Evolutionary conservation across 2,329 filamentous ascomycete genomes (phyloP), one percentile per base, ranked within the genome.

Genomic region (Trichophyton verrucosum): DNA sequence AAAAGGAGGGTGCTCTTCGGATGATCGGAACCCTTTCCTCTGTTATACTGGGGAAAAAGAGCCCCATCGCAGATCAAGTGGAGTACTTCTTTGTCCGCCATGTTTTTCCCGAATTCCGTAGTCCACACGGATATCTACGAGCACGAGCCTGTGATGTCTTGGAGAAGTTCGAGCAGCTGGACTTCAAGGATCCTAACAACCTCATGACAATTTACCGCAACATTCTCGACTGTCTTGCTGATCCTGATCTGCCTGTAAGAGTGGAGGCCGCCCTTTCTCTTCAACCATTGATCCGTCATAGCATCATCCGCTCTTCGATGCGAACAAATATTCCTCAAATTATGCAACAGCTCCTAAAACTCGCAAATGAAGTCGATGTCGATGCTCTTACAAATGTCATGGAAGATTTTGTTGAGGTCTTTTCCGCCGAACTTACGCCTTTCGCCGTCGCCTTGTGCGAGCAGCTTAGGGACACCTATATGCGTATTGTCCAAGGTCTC

Each of bases 371-470:
- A 75, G 94, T 95, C 62, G 94, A 99, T 71, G 92, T 99, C 56
- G 94, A 99, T 74, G 91, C 94, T 3, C 80, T 99, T 46, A 92
- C 94, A 22, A 97, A 97, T 70, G 94, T 99, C 44, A 99, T 99
- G 94, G 94, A 99, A 75, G 94, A 99, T 71, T 99, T 99, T 71
- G 94, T 99, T 53, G 94, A 99, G 74, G 91, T 97, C 1, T 99
- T 99, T 71, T 92, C 94, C n/a, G 83, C 90, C 2, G 94, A 99
- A 73, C 82, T 99, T 55, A 97, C 94, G 4, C 94, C 94, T 2
- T 99, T 99, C 69, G 94, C 94, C 9, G 92, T 99, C 36, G 94
- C 94, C 3, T 80, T 99, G 3, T 96, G 91, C 70, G 91, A 97
- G 76, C 94, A 99, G 75, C 80, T 99, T 56, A 86, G 92, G 49